Evolutionary conservation across 1,139 yeast genomes (phyloP).

Genomic region (Pichia inconspicua): DNA sequence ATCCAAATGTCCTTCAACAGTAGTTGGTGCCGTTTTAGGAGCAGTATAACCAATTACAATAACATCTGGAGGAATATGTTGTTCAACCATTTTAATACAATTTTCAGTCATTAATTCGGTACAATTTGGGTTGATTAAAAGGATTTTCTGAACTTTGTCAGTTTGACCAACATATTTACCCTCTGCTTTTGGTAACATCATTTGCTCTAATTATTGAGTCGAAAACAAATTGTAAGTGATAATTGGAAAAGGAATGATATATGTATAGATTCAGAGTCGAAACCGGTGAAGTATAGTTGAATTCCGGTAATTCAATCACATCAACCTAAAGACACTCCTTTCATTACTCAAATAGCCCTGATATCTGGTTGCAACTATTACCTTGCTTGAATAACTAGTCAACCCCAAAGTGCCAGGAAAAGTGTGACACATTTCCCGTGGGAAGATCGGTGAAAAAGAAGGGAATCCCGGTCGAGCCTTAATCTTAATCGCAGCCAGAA

Average conservation of each 20-base stretch:
- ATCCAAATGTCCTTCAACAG: constrained; percentile 28
- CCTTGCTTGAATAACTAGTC: no score
- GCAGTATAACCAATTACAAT: constrained; percentile 26
- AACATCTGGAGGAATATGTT: constrained; percentile 24
- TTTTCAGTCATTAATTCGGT: constrained; percentile 24
- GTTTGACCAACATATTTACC: constrained; percentile 7
- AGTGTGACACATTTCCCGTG: neutral
- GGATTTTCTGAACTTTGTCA: constrained; percentile 10
- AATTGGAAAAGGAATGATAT: no score
- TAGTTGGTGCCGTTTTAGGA: constrained; percentile 21
- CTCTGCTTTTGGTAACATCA: constrained; percentile 3
- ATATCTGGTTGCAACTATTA: no score
- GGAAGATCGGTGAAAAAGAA: neutral
- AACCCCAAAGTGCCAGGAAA: no score
- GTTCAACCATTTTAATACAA: constrained; percentile 24
- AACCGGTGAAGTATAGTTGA: no score
- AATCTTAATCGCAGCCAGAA: no score
- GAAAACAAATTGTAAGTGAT: neutral
- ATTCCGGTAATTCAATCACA: no score
- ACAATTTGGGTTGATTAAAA: constrained; percentile 26
- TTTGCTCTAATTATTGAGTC: neutral
- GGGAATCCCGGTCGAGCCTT: neutral
- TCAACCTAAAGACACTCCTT: no score
- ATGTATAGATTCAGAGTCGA: no score
- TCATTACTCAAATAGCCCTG: no score